Evolutionary conservation across 1,284 basidiomycete species (phyloP), one percentile per base, ranked within the genome.

Genomic region (Boletellus sp.): DNA sequence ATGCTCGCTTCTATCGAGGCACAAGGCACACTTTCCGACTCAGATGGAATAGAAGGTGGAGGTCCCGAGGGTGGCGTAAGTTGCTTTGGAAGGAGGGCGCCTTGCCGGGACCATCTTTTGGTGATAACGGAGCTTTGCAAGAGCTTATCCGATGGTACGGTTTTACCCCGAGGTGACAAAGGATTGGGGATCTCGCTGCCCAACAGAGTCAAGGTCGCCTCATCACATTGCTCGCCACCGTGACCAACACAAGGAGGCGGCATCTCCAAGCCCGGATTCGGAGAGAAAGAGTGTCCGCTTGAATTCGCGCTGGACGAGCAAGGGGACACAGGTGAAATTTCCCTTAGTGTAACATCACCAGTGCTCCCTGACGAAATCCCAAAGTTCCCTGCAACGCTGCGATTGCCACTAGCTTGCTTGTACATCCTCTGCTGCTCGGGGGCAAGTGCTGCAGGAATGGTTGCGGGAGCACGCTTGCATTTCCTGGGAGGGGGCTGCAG

Each of bases 401-500:
- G 60, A 50, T 67, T 71, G n/a, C 66, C 62, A 40, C 61, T 49
- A 12, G 55, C 47, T 51, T 70, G 65, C 21, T 58, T 60, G 37
- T 74, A 69, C 43, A 70, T 50, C 26, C 44, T 52, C 21, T 54
- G 57, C 4, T 49, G 54, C 18, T 55, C 57, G 11, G 49, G 50
- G 24, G 33, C 11, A 32, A 33, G 36, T 2, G 30, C 28, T n/a
- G 30, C 11, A 4, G 59, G 55, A 37, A 26, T 19, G 19, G 39
- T 15, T 4, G 55, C 8, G 7, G 44, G 22, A 18, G 39, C 56
- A n/a, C 78, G 75, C 58, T 79, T 72, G 39, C 19, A 39, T 41
- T 71, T 83, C 44, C 81, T 77, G 0, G 85, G 82, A 39, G 83
- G 83, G 3, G 85, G 86, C 44, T 85, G 82, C 46, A 87, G 71